Base-by-base conservation (phyloP, 2,329 filamentous ascomycete species). In the Pseudocercospora ulei region DNA sequence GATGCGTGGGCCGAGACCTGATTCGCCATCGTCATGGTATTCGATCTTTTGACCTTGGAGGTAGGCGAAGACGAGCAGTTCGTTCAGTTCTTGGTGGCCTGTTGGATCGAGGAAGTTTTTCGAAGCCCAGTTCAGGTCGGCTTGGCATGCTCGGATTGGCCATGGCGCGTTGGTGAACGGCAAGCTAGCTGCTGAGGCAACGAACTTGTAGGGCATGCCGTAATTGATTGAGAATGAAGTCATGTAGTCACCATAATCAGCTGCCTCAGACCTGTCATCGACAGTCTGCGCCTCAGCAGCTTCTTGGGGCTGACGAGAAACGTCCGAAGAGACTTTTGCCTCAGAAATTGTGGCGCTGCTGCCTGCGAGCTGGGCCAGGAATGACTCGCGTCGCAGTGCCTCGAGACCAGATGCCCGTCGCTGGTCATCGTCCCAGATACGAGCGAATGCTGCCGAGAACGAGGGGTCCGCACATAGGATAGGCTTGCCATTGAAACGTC, bases 11-110 rank as follows among this genome's bases (percentile, higher is more conserved):
- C 76, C 76, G 0, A 81, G 62, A 3, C 74, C 72, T 6, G 59
- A 61, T 51, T 82, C 78, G 3, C 78, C 78, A 47, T 82, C 78
- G 41, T 81, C 76, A 42, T 82, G 77, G 48, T 71, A 78, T 63
- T 75, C 66, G 37, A 82, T 80, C 17, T 65, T 65, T 33, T 75
- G 71, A 0, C 65, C 59, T 49, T 78, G 66, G 50, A 79, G 72
- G 52, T 81, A 82, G 0, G 71, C 75, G 0, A 81, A 62, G 2
- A 71, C 68, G 1, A 81, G 67, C 4, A 76, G 59, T 52, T 82
- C 78, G 44, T 82, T 81, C 59, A 79, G 80, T 4, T 68, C 62
- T 1, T 61, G 45, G 13, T 56, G 30, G 35, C 22, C 50, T 12
- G 25, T 38, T 6, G 39, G 39, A 9, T 16, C 39, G 1, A 73